phyloP scores from a whole-genome alignment of 306 rosid genomes.

The Rosa multiflora region DNA sequence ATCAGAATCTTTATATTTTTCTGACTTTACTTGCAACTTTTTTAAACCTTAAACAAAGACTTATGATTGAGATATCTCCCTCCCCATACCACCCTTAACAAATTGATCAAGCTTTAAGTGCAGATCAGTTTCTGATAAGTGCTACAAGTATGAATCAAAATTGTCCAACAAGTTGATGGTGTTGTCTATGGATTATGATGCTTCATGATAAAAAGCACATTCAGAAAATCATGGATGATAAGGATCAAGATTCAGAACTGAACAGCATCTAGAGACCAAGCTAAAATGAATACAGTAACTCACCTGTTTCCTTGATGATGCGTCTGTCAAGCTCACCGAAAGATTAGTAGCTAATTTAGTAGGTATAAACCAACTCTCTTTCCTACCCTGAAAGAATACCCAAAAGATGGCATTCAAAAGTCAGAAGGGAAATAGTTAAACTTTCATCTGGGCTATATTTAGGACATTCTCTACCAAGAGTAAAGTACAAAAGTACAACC shows the following conservation, averaged over 20 bases:
- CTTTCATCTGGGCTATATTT: slow-evolving; percentile 19
- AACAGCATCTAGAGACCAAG: neutral
- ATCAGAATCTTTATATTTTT: neutral
- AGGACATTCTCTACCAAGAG: slow-evolving; percentile 24
- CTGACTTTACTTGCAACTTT: neutral
- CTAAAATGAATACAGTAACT: slow-evolving; percentile 5
- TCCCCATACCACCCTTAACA: neutral
- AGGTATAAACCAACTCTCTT: slow-evolving; percentile 96
- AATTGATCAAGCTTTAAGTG: neutral
- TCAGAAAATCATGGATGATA: slow-evolving; percentile 3
- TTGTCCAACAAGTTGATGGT: neutral
- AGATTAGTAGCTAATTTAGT: slow-evolving; percentile 95
- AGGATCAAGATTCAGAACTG: slow-evolving; percentile 22
- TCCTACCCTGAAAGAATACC: slow-evolving; percentile 66
- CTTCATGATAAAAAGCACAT: slow-evolving; percentile 7
- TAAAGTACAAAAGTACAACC: slow-evolving; percentile 45
- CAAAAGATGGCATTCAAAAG: slow-evolving; percentile 10
- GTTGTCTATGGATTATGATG: neutral
- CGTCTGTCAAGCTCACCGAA: slow-evolving; percentile 85
- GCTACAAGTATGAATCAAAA: neutral
- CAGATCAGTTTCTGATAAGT: slow-evolving; percentile 5
- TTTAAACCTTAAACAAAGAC: neutral
- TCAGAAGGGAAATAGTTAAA: slow-evolving; percentile 19
- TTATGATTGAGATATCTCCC: neutral
- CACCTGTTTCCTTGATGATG: slow-evolving; percentile 81